Base-by-base conservation (phyloP, 306 rosid species). In the Lathyrus aphaca region DNA sequence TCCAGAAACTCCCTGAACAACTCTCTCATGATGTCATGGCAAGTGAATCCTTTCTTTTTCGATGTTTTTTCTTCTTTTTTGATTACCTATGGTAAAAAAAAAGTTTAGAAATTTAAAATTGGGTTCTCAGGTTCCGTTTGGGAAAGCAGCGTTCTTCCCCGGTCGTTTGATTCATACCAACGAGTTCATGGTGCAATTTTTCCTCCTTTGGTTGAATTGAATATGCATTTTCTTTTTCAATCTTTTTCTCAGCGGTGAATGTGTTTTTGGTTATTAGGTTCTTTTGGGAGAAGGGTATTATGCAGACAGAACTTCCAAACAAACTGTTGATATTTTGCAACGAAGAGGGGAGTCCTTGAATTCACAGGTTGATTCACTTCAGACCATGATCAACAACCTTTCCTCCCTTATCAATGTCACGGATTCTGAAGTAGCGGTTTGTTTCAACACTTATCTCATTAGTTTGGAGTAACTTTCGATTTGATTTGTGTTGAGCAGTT, bases 81-180 rank as follows among this genome's bases (percentile, higher is more conserved):
- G 1, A 16, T 72, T 42, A 29, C 15, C 27, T 44, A 15, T 60
- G 10, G n/a, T n/a, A n/a, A n/a, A 1, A 11, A 55, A 16, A 10
- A 30, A 23, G 21, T 44, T 71, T 21, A 53, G 5, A 71, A 66
- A 17, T 71, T 32, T 11, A 32, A 43, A 25, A 60, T 18, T 17
- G 62, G 71, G 17, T 32, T 68, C n/a, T 59, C 67, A 92, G 98
- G 98, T 90, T 56, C 98, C 98, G 16, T 88, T 93, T 82, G 98
- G 98, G 5, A 88, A 93, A 73, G 96, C 94, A 4, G 97, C 98
- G 10, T 93, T 93, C 51, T 93, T 93, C 71, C 98, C 98, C 0
- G 98, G 98, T 44, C 89, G 96, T 50, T 78, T 90, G 85, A 78
- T 90, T 63, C 98, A 93, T 77, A 90, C 98, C 75, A 93, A 93